These are phyloP conservation scores for Boletus reticulatus DNA, from an alignment of 768 basidiomycete genomes.

Conservation along the genomic window DNA sequence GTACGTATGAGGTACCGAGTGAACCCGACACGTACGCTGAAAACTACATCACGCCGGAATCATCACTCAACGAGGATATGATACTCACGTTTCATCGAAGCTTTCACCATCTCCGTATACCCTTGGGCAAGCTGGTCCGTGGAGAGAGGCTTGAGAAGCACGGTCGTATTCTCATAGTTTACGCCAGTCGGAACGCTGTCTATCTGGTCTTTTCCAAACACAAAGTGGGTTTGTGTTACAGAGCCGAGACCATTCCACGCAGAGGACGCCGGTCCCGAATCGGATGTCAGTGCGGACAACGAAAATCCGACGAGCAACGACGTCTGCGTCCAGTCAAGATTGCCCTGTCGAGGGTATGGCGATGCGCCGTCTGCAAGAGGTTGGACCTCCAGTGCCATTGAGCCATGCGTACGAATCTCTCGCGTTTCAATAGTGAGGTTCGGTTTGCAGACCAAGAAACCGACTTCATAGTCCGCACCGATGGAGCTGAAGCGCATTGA, in stretches of 20 bases:
- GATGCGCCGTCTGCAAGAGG: background rate
- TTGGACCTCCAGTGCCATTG: slow-evolving; percentile 11
- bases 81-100: slow-evolving; percentile 17
- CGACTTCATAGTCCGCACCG: slow-evolving; percentile 14
- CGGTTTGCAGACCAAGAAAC: slow-evolving; percentile 24
- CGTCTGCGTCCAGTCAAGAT: slow-evolving; percentile 18
- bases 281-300: slow-evolving; percentile 3
- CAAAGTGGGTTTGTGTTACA: slow-evolving; percentile 5
- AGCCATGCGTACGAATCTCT: slow-evolving; percentile 16
- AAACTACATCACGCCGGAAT: background rate
- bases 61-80: background rate
- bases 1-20: slow-evolving; percentile 13
- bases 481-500: slow-evolving; percentile 11
- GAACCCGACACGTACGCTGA: slow-evolving; percentile 12
- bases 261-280: slow-evolving; percentile 9
- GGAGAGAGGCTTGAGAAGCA: slow-evolving; percentile 2
- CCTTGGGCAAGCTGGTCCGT: slow-evolving; percentile 3
- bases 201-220: slow-evolving; percentile 8
- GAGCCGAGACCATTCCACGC: slow-evolving; percentile 10
- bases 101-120: slow-evolving; percentile 10
- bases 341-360: slow-evolving; percentile 7
- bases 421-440: slow-evolving; percentile 22
- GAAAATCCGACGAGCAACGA: slow-evolving; percentile 9
- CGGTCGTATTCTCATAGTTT: background rate
- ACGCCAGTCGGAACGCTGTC: background rate